Conservation (phyloP, 768 basidiomycete genomes). For the Xerocomellus chrysenteron region DNA sequence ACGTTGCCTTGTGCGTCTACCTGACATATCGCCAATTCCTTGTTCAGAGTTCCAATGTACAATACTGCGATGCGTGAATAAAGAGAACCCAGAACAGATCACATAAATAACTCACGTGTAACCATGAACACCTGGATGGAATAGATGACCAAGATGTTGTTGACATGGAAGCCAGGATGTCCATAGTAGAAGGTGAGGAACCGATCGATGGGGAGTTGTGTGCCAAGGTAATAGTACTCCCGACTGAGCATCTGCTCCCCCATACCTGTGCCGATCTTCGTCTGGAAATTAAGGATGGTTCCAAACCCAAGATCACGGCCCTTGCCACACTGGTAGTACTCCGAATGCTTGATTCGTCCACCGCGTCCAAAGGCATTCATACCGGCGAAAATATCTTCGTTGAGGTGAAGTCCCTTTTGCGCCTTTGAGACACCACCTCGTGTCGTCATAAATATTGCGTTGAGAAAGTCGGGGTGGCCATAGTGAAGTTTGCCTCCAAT, state of each 20-base stretch:
- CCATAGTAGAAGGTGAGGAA: constrained; percentile 99
- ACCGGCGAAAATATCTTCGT: constrained; percentile 99
- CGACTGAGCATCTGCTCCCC: constrained; percentile 99
- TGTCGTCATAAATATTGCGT: constrained; percentile 97
- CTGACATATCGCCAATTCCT: constrained; percentile 84
- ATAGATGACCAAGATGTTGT: constrained; percentile 98
- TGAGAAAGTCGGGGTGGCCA: constrained; percentile 98
- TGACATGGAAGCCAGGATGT: constrained; percentile 99
- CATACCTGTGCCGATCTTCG: constrained; percentile 99
- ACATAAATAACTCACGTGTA: constrained; percentile 58
- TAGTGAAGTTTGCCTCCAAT: constrained; percentile 99
- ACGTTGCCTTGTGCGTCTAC: constrained; percentile 80
- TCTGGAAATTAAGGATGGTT: constrained; percentile 99
- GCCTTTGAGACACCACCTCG: constrained; percentile 99
- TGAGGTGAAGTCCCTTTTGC: constrained; percentile 96
- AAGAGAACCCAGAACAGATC: background rate
- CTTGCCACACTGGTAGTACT: constrained; percentile 99
- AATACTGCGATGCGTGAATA: constrained; percentile 53
- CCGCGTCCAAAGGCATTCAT: constrained; percentile 99
- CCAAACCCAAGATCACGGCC: constrained; percentile 99
- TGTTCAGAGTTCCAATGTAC: constrained; percentile 96
- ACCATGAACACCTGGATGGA: constrained; percentile 99
- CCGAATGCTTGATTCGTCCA: constrained; percentile 98
- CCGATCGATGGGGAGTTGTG: constrained; percentile 95
- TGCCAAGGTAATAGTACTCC: constrained; percentile 98